Conservation (phyloP, 768 basidiomycete genomes). For the Jaapia argillacea region DNA sequence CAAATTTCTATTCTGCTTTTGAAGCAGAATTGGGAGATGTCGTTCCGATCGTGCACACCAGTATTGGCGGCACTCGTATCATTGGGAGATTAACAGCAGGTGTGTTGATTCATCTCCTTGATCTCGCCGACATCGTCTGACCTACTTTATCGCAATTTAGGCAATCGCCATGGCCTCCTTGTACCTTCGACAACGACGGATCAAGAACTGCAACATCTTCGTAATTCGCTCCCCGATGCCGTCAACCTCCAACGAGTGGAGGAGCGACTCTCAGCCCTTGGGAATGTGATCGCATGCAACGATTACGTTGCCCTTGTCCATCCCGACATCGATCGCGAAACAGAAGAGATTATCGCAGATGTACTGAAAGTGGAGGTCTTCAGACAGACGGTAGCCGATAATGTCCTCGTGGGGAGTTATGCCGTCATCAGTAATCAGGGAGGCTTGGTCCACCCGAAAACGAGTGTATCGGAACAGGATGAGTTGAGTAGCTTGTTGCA, state of each 20-base stretch:
- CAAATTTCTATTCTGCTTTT: constrained; percentile 97
- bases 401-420: constrained; percentile 95
- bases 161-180: constrained; percentile 94
- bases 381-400: constrained; percentile 92
- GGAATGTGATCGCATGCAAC: constrained; percentile 98
- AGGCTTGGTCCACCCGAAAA: constrained; percentile 95
- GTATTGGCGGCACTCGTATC: constrained; percentile 90
- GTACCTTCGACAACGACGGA: constrained; percentile 95
- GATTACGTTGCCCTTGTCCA: constrained; percentile 99
- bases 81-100: constrained; percentile 90
- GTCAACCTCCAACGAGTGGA: constrained; percentile 94
- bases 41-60: constrained; percentile 92
- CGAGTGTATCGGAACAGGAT: constrained; percentile 94
- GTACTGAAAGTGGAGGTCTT: constrained; percentile 99
- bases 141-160: constrained; percentile 27
- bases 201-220: constrained; percentile 95
- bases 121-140: background rate
- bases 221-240: constrained; percentile 89
- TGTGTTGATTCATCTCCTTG: constrained; percentile 27
- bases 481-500: constrained; percentile 92
- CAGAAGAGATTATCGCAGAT: constrained; percentile 99
- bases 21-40: constrained; percentile 91
- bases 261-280: constrained; percentile 92
- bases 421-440: constrained; percentile 95
- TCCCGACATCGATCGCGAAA: constrained; percentile 96